phyloP scores from a whole-genome alignment of 1,139 yeast genomes.

The Nakaseomyces uthaithaninus region DNA sequence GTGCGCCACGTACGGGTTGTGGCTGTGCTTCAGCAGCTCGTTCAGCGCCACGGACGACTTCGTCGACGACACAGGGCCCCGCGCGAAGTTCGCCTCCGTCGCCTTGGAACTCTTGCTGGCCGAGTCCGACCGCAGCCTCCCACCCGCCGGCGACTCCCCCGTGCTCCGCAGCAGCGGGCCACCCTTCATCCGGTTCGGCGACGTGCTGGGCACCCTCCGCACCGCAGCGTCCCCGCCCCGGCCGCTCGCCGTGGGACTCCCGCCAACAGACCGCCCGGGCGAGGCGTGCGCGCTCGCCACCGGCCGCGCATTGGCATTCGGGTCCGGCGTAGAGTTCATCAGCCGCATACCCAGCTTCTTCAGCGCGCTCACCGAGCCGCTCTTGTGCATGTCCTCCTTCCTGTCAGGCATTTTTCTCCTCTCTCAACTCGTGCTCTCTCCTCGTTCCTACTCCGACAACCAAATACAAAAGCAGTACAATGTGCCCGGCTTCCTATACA shows the following conservation, averaged over 20 bases:
- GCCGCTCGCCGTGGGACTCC: slow-evolving; percentile 5
- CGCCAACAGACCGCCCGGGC: slow-evolving; percentile 1
- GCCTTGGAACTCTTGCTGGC: background rate
- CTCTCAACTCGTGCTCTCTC: background rate
- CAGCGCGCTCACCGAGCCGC: slow-evolving; percentile 17
- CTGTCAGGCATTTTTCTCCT: background rate
- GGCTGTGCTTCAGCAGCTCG: slow-evolving; percentile 8
- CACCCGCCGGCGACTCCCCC: background rate
- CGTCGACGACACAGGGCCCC: slow-evolving; percentile 7
- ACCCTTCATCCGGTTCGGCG: background rate
- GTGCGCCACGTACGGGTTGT: slow-evolving; percentile 5
- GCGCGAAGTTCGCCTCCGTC: slow-evolving; percentile 1
- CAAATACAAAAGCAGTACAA: too few relatives aligned
- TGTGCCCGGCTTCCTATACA: too few relatives aligned
- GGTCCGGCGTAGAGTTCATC: slow-evolving; percentile 1
- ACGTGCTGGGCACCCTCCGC: slow-evolving; percentile 2
- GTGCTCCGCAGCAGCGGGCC: background rate
- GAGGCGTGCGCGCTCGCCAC: slow-evolving; percentile 5
- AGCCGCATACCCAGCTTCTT: slow-evolving; percentile 21
- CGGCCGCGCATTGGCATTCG: slow-evolving; percentile 2
- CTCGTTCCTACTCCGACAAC: background rate
- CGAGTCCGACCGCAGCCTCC: background rate
- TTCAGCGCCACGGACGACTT: slow-evolving; percentile 8
- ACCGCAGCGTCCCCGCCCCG: background rate
- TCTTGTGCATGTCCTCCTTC: slow-evolving; percentile 9